These are phyloP conservation scores for Saturnispora sekii DNA, from an alignment of 805 yeast genomes.

Conservation along the genomic window DNA sequence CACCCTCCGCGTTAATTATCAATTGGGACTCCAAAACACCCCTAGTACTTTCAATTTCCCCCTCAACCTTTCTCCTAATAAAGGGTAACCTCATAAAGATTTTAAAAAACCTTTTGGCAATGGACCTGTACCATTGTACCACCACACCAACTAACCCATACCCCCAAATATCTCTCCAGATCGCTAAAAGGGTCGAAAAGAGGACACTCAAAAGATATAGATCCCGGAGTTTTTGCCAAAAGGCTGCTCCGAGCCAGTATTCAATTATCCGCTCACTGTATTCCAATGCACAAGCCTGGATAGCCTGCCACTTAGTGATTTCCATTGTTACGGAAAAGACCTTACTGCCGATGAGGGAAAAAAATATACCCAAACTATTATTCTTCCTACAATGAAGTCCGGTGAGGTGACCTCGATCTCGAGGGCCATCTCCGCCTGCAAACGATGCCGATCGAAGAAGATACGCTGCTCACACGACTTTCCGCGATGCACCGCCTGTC, in stretches of 20 bases:
- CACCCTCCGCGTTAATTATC: slow-evolving; percentile 41
- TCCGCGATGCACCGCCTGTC: slow-evolving; percentile 58
- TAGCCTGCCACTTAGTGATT: too few species aligned
- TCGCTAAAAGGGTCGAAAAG: slow-evolving; percentile 2
- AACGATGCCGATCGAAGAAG: slow-evolving; percentile 64
- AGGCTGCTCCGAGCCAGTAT: slow-evolving; percentile 1
- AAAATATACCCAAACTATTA: neutral
- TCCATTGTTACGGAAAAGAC: too few species aligned
- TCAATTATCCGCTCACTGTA: too few species aligned
- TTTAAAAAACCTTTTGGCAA: slow-evolving; percentile 10
- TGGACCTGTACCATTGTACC: neutral
- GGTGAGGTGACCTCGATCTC: slow-evolving; percentile 33
- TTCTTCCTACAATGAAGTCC: slow-evolving; percentile 3
- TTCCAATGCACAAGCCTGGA: too few species aligned
- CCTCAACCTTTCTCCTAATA: slow-evolving; percentile 45
- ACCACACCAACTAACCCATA: slow-evolving; percentile 19
- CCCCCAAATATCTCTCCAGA: slow-evolving; percentile 15
- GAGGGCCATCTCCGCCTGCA: slow-evolving; percentile 74
- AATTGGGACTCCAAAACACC: slow-evolving; percentile 45
- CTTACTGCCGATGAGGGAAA: neutral
- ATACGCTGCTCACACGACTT: slow-evolving; percentile 58
- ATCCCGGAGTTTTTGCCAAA: slow-evolving; percentile 12
- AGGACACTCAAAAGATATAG: slow-evolving; percentile 10
- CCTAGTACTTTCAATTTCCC: slow-evolving; percentile 43
- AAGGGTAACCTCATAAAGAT: slow-evolving; percentile 22